Evolutionary conservation across 371 early-diverging fungal species (phyloP).

Genomic region (Syncephalis plumigaleata): DNA sequence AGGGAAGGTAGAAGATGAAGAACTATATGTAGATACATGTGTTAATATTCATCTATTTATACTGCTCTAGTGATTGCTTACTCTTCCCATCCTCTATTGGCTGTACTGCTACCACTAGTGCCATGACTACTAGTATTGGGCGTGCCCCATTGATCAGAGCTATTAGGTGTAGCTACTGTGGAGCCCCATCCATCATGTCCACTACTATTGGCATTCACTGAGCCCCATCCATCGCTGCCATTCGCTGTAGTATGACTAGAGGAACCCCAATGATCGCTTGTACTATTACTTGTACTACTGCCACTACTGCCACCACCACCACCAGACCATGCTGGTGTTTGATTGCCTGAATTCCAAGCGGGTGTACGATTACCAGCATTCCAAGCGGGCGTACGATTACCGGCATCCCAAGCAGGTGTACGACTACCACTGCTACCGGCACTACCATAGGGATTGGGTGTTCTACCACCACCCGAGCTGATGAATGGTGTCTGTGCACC

Average conservation of each 20-base stretch:
- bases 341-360: slow-evolving; percentile 31
- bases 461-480: slow-evolving; percentile 48
- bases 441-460: slow-evolving; percentile 47
- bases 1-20: not conserved
- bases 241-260: too few relatives aligned
- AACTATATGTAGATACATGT: too few relatives aligned
- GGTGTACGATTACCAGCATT: slow-evolving; percentile 27
- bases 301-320: slow-evolving; percentile 7
- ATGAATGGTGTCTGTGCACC: slow-evolving; percentile 60
- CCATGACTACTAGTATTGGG: slow-evolving; percentile 13
- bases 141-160: slow-evolving; percentile 26
- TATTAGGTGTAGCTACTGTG: slow-evolving; percentile 13
- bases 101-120: slow-evolving; percentile 7
- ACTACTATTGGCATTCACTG: not conserved
- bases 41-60: too few relatives aligned
- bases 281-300: too few relatives aligned
- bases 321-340: slow-evolving; percentile 18
- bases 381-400: slow-evolving; percentile 35
- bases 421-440: slow-evolving; percentile 37
- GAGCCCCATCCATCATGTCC: slow-evolving; percentile 4
- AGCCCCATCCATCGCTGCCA: slow-evolving; percentile 11
- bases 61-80: too few relatives aligned
- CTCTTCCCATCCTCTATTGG: too few relatives aligned
- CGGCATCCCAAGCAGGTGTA: slow-evolving; percentile 58
- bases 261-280: too few relatives aligned